phyloP scores from a whole-genome alignment of 768 basidiomycete species.

The Leucosporidium scottii region DNA sequence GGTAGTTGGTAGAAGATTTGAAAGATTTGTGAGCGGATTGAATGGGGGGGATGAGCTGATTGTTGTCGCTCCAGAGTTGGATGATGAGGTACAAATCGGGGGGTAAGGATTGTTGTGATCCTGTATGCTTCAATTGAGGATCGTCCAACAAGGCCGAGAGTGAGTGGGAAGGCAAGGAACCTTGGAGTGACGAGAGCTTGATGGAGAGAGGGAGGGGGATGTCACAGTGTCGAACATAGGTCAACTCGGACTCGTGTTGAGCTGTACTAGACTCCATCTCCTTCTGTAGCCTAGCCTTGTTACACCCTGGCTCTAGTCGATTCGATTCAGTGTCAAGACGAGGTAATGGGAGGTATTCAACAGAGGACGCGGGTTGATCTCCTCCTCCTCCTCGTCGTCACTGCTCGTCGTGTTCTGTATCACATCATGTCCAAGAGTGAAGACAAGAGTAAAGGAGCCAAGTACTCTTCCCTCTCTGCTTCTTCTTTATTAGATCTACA shows the following conservation, averaged over 20 bases:
- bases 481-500: no score
- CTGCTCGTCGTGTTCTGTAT: no score
- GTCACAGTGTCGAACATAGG: constrained; percentile 24
- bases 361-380: no score
- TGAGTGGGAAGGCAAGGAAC: constrained; percentile 60
- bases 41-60: constrained; percentile 82
- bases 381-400: no score
- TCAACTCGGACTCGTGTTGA: constrained; percentile 15
- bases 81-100: constrained; percentile 92
- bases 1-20: constrained; percentile 56
- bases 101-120: constrained; percentile 65
- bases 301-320: no score
- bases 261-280: neutral
- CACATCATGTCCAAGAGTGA: no score
- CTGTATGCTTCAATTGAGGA: constrained; percentile 73
- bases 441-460: no score
- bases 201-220: constrained; percentile 32
- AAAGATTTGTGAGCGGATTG: constrained; percentile 89
- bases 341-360: no score
- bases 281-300: no score
- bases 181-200: constrained; percentile 55
- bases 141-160: constrained; percentile 76
- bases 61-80: constrained; percentile 86
- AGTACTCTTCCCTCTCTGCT: no score
- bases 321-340: no score